Evolutionary conservation across 139 green algal species (phyloP), one percentile per base, ranked within the genome.

Genomic region (Ettlia oleoabundans): DNA sequence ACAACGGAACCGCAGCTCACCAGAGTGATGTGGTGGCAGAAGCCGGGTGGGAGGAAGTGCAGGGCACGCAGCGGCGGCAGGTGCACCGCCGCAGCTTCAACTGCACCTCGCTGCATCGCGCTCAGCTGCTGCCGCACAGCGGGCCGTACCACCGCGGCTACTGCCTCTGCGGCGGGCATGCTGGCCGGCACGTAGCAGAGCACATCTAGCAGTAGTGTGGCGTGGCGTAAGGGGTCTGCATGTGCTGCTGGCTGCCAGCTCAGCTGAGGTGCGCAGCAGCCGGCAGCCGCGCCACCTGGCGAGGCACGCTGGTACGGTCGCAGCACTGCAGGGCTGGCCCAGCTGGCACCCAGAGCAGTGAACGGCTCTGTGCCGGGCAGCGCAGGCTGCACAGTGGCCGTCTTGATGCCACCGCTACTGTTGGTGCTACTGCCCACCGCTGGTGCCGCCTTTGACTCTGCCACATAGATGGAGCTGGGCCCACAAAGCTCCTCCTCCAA

Each of bases 21-120:
- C 37, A 90, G 26, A 3, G 85, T 91, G 13, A 94, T 18, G 47
- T 91, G 86, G 86, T 92, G 87, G 32, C 35, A 21, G 0, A 71
- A 40, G 4, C 83, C 84, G 3, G 83, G 85, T n/a, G 81, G 82
- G 21, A 73, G 47, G 68, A 87, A 89, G 74, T 92, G 82, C 73
- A 90, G 65, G 32, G 84, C 85, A 5, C 61, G 33, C 35, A 88
- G 67, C 35, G 64, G 76, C 52, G 68, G 55, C 58, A 68, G 24
- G 40, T 40, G 24, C n/a, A 30, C 81, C n/a, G 30, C 71, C n/a
- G 38, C 51, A 15, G 47, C 62, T 8, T 38, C 65, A 28, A 64
- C 67, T 0, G 41, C 66, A 79, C 76, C 32, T 0, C 40, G 8
- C 13, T 26, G 70, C 43, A 73, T 47, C 6, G 42, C 40, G 6